Base-by-base conservation (phyloP, 768 basidiomycete genomes). In the Gyrodon lividus region DNA sequence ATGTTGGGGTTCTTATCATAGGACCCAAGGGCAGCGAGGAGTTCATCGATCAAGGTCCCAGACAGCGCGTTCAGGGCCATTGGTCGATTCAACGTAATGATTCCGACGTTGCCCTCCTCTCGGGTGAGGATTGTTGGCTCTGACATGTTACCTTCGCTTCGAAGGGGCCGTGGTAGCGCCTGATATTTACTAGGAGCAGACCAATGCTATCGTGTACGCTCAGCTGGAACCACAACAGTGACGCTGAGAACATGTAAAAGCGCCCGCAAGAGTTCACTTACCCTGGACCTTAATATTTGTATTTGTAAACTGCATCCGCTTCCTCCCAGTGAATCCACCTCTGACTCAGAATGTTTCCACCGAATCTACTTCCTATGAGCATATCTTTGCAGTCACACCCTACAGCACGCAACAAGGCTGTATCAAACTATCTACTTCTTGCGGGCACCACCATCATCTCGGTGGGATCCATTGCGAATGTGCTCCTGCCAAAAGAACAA, bases 51-150 rank as follows among this genome's bases (percentile, higher is more conserved):
- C 52, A 98, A 71, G 1, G 84, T 79, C n/a, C 81, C 75, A 58
- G 79, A 85, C 43, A 98, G 76, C 9, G 96, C 95, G 64, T 96
- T 97, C 52, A 94, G 72, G 8, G 84, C 84, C 59, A 89, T 91
- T 7, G 92, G 92, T 31, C 92, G 77, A 72, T 94, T 93, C 59
- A 96, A 75, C 34, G 85, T 89, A 60, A 95, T 84, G 61, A 94
- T 48, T 26, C 67, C 67, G 16, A 68, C 67, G 4, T 56, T 59
- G n/a, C 50, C 50, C 9, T 56, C 51, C 48, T 58, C 58, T 2
- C 52, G 54, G 2, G 66, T 57, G 4, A 67, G 48, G 31, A 68
- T 57, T 3, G 47, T 45, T 14, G 62, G 51, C 34, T 59, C 64
- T 4, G 61, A 61, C 65, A 66, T 66, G 16, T 17, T n/a, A 12